These are phyloP conservation scores for Naumovozyma baii DNA, from an alignment of 805 yeast species.

Conservation along the genomic window DNA sequence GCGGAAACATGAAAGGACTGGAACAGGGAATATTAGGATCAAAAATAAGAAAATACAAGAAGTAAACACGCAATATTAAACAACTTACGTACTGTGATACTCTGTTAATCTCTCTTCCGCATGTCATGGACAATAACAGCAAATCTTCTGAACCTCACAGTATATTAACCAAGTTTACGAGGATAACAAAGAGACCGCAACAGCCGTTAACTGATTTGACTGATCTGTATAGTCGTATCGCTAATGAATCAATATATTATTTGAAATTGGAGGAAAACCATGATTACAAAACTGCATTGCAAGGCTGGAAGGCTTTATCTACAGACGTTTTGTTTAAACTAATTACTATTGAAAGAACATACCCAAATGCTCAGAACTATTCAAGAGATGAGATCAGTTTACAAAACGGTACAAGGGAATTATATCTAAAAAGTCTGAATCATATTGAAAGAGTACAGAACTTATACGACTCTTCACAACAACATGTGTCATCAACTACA, in stretches of 20 bases:
- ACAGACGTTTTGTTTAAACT: constrained; percentile 48
- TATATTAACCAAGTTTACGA: constrained; percentile 13
- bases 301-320: constrained; percentile 69
- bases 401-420: constrained; percentile 32
- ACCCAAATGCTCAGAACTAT: constrained; percentile 25
- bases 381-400: constrained; percentile 40
- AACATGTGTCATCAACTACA: constrained; percentile 2
- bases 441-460: constrained; percentile 33
- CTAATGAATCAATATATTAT: constrained; percentile 49
- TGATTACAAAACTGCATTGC: constrained; percentile 45
- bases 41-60: no score
- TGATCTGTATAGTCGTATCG: constrained; percentile 52
- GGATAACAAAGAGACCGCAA: constrained; percentile 46
- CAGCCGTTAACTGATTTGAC: constrained; percentile 51
- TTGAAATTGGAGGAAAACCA: constrained; percentile 48
- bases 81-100: no score
- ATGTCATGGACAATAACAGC: constrained; percentile 3
- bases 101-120: no score
- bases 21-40: no score
- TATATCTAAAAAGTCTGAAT: constrained; percentile 30
- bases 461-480: constrained; percentile 7
- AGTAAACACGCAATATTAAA: no score
- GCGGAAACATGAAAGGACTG: no score
- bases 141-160: constrained; percentile 8
- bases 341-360: constrained; percentile 40